Percentiles rank a stretch among this genome's conserved stretches.
Evolutionary conservation across 2,329 filamentous ascomycete genomes (phyloP).

Genomic region (Massarina eburnea): DNA sequence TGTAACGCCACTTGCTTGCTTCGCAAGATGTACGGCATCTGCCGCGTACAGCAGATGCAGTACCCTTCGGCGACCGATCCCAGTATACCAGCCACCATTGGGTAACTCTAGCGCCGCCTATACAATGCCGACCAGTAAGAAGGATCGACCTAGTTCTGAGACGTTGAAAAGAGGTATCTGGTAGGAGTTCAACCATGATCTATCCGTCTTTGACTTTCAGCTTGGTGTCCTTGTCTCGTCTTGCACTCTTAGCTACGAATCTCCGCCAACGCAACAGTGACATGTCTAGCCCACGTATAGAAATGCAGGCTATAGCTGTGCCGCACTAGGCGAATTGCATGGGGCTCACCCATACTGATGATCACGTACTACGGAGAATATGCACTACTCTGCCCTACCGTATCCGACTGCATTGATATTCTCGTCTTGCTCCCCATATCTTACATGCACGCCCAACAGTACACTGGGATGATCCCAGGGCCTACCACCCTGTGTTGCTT

Average conservation of each 20-base stretch:
- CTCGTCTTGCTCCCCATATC: not conserved
- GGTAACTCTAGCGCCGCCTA: not conserved
- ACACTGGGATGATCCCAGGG: conserved; percentile 1
- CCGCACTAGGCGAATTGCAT: too few relatives aligned
- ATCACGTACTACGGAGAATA: not conserved
- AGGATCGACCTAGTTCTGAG: not conserved
- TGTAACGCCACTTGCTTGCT: not conserved
- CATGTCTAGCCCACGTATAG: too few relatives aligned
- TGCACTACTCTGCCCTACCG: not conserved
- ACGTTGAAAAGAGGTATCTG: not conserved
- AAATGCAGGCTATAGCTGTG: too few relatives aligned
- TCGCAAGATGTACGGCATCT: not conserved
- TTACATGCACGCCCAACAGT: not conserved
- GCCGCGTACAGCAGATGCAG: not conserved
- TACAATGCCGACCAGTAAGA: not conserved
- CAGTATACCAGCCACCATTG: not conserved
- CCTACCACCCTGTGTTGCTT: not conserved
- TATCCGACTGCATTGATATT: not conserved
- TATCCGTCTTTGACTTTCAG: too few relatives aligned
- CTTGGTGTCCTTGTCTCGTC: too few relatives aligned
- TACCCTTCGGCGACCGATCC: not conserved
- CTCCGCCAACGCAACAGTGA: too few relatives aligned
- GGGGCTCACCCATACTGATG: too few relatives aligned
- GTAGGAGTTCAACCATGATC: too few relatives aligned
- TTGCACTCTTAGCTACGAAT: too few relatives aligned